Evolutionary conservation across 345 rosid species (phyloP).

Genomic region (Moricandia moricandioides): DNA sequence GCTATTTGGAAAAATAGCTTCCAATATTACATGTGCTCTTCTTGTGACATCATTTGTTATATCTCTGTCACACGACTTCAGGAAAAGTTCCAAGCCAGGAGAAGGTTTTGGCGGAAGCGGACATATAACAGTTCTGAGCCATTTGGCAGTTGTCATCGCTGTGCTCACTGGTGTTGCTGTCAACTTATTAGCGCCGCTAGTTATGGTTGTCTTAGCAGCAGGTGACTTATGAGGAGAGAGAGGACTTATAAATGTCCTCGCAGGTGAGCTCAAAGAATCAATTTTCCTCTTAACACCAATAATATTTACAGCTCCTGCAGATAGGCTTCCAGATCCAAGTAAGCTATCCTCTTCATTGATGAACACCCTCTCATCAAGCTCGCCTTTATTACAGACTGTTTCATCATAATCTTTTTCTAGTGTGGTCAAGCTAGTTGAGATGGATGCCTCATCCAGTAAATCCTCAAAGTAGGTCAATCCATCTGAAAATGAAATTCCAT

Average conservation of each 20-base stretch:
- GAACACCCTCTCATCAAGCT: slow-evolving; percentile 82
- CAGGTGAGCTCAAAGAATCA: slow-evolving; percentile 74
- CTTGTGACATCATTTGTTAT: slow-evolving; percentile 69
- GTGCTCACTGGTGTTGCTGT: slow-evolving; percentile 86
- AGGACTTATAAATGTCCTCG: slow-evolving; percentile 73
- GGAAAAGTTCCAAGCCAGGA: slow-evolving; percentile 59
- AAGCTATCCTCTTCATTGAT: slow-evolving; percentile 84
- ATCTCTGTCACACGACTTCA: slow-evolving; percentile 79
- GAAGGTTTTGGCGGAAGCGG: slow-evolving; percentile 82
- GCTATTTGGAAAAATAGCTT: slow-evolving; percentile 89
- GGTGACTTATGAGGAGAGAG: slow-evolving; percentile 85
- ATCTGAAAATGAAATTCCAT: slow-evolving; percentile 49
- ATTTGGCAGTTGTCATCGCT: slow-evolving; percentile 96
- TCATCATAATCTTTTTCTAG: slow-evolving; percentile 77
- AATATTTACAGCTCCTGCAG: slow-evolving; percentile 45
- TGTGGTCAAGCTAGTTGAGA: slow-evolving; percentile 53
- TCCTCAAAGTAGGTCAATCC: slow-evolving; percentile 81
- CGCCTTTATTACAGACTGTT: slow-evolving; percentile 60
- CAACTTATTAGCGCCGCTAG: slow-evolving; percentile 41
- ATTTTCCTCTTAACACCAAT: slow-evolving; percentile 72
- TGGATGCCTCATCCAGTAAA: slow-evolving; percentile 77
- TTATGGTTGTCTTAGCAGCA: slow-evolving; percentile 58
- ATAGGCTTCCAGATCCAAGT: slow-evolving; percentile 67
- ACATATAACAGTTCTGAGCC: slow-evolving; percentile 84
- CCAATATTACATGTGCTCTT: slow-evolving; percentile 82